Evolutionary conservation across 148 eudicot genomes (phyloP), one percentile per base, ranked within the genome.

Genomic region (Limonium bicolor): DNA sequence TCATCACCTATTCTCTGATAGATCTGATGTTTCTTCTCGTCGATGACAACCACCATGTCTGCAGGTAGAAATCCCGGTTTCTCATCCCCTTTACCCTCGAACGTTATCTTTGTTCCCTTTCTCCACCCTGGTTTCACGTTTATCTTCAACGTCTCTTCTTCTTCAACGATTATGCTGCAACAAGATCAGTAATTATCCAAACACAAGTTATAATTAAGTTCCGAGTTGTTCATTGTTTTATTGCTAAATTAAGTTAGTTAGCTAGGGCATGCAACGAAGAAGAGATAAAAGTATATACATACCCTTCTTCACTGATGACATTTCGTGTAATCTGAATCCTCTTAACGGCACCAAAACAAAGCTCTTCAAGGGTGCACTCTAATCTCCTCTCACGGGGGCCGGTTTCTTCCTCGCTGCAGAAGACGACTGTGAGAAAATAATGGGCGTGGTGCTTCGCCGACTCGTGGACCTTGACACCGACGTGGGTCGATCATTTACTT

Each of bases 61-160:
- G 83, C 80, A 0, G 78, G 78, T 10, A 68, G 55, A 40, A 50
- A 61, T 1, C 84, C 86, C 2, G 81, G 93, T 47, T 61, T 78
- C 58, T 86, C 77, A 6, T 86, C 81, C 0, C 93, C 93, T 56
- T 77, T 86, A 0, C 84, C 93, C 62, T 81, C 87, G 31, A 81
- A 81, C 20, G 68, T 78, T 19, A 86, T 73, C 31, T 65, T 75
- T 21, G 84, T 86, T 18, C 96, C 93, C 27, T 68, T 74, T 37
- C 63, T n/a, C 93, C 96, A 86, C 20, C 93, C 93, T 0, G 93
- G 83, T 37, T 81, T 77, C 20, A 86, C 65, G 30, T 65, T 67
- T 14, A 86, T 73, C 51, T 67, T 72, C n/a, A 81, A 27, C 8
- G 52, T 56, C 41, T 86, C 93, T 15, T 81, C 87, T 62, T 77